Evolutionary conservation across 768 basidiomycete genomes (phyloP), one percentile per base, ranked within the genome.

Genomic region (Russula earlei): DNA sequence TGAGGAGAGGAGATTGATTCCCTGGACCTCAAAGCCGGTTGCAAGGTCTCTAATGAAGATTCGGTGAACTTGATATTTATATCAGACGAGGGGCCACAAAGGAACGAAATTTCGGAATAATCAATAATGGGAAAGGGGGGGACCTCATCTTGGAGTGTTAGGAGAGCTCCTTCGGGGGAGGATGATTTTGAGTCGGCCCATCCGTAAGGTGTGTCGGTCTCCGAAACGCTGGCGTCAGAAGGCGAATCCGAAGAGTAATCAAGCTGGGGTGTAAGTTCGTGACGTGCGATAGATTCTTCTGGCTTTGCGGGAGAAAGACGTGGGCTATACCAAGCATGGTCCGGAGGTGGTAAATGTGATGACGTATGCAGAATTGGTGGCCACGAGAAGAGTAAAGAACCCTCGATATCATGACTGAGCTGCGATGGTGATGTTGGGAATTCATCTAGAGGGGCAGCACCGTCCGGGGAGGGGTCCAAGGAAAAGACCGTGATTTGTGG

Each of bases 161-260:
- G 27, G 43, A 48, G 20, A 34, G 33, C 24, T 25, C 40, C 33
- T n/a, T 38, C 41, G 33, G 51, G 31, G 14, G 33, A 48, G 45
- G 41, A 34, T 38, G 40, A 24, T 52, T 27, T 40, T 46, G 51
- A 41, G 31, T 52, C 38, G 24, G 19, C 17, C 45, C 38, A 57
- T 25, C 24, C 49, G 17, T 41, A 41, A 41, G 37, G 25, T 36
- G 50, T 17, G 24, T 24, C 22, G 10, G 49, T 33, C 22, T 20
- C 41, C 11, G 43, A 36, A 40, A 40, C 24, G 40, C 45, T 48
- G 12, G 33, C 19, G 40, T 48, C 51, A 20, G 51, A 52, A n/a
- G 45, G 34, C 17, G 40, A 57, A 52, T 52, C 56, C 20, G 20
- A 20, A 5, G 33, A n/a, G 22, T 36, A 47, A 24, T 52, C 56